These are phyloP conservation scores for Erodium trifolium DNA, from an alignment of 441 rosid genomes.

Conservation along the genomic window DNA sequence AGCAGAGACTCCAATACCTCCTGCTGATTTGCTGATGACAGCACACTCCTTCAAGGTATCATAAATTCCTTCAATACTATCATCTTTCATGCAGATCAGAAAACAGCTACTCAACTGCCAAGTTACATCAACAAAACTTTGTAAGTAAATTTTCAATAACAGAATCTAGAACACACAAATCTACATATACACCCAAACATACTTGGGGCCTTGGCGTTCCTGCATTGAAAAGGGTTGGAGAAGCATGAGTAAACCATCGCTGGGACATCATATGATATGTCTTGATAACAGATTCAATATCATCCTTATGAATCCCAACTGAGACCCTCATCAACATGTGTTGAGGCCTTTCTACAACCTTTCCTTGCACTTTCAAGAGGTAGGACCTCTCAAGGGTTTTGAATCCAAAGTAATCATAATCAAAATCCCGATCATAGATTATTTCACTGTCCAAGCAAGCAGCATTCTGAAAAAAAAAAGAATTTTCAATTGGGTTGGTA, in stretches of 20 bases:
- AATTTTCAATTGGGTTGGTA: neutral
- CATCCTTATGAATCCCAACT: constrained; percentile 82
- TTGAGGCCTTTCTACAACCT: constrained; percentile 84
- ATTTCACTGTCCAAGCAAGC: constrained; percentile 78
- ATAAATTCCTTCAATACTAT: constrained; percentile 87
- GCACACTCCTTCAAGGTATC: constrained; percentile 89
- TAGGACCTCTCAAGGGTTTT: constrained; percentile 90
- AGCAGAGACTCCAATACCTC: constrained; percentile 83
- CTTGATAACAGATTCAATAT: constrained; percentile 57
- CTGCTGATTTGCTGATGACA: constrained; percentile 89
- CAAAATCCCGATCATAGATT: constrained; percentile 84
- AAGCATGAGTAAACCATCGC: constrained; percentile 91
- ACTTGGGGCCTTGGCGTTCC: constrained; percentile 91
- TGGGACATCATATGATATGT: constrained; percentile 94
- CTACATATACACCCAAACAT: constrained; percentile 10
- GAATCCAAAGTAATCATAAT: constrained; percentile 85
- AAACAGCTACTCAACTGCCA: constrained; percentile 85
- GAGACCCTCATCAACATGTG: constrained; percentile 96
- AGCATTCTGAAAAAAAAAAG: constrained; percentile 46
- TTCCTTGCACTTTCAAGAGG: constrained; percentile 69
- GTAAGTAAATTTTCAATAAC: constrained; percentile 8
- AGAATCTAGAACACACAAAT: constrained; percentile 14
- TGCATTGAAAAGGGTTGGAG: constrained; percentile 87
- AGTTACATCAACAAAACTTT: constrained; percentile 28
- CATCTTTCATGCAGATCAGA: constrained; percentile 84